Evolutionary conservation across 208 protist genomes (phyloP).

Genomic region (Sergeia podlipaevii): DNA sequence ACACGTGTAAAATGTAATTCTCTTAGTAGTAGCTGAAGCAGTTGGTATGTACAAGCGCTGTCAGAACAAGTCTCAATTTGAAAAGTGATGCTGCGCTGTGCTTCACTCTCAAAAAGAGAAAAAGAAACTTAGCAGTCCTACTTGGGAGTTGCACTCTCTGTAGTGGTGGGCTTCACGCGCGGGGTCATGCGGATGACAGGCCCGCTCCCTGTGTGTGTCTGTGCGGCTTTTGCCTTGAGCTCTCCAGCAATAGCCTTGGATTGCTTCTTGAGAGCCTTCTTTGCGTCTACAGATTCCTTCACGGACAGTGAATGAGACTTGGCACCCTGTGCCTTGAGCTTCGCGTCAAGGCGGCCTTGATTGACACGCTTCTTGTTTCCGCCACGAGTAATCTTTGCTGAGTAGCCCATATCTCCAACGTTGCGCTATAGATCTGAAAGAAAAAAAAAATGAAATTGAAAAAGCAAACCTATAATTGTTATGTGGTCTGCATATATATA

Average conservation of each 20-base stretch:
- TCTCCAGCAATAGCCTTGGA: slow-evolving; percentile 61
- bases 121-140: too few species aligned
- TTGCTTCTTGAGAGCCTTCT: slow-evolving; percentile 48
- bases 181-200: slow-evolving; percentile 72
- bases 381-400: slow-evolving; percentile 84
- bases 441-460: neutral
- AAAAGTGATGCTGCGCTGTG: too few species aligned
- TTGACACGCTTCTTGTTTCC: slow-evolving; percentile 89
- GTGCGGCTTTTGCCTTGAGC: slow-evolving; percentile 47
- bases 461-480: too few species aligned
- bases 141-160: too few species aligned
- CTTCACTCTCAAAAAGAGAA: too few species aligned
- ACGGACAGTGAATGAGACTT: slow-evolving; percentile 68
- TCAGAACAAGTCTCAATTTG: too few species aligned
- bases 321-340: slow-evolving; percentile 66
- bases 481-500: slow-evolving; percentile 1
- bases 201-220: slow-evolving; percentile 10
- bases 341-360: slow-evolving; percentile 59
- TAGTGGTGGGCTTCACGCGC: slow-evolving; percentile 22
- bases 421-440: neutral
- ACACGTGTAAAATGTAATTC: too few species aligned
- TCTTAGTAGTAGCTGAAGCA: too few species aligned
- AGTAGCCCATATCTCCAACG: slow-evolving; percentile 49
- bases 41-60: too few species aligned
- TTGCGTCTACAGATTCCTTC: slow-evolving; percentile 60